A percentile compares a stretch with the other conserved stretches of the same genome.
Conservation (phyloP, 2,329 filamentous ascomycete genomes). For the Phyllosticta paracitricarpa region DNA sequence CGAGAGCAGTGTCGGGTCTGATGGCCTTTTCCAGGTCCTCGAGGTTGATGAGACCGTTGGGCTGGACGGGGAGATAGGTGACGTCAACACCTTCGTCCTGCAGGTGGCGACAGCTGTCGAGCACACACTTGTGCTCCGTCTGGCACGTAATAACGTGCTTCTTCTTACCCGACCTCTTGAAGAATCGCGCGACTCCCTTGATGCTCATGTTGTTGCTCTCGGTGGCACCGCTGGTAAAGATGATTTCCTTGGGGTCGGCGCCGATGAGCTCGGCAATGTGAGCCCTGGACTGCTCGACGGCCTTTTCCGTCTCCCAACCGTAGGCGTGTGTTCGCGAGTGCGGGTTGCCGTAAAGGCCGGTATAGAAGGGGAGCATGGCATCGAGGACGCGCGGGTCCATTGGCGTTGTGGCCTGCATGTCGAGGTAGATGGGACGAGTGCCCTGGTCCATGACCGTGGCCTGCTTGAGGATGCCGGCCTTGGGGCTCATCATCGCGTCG, state of each 20-base stretch:
- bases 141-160: conserved; percentile 96
- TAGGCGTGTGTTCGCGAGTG: conserved; percentile 97
- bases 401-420: conserved; percentile 96
- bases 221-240: conserved; percentile 95
- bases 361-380: conserved; percentile 91
- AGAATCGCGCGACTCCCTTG: conserved; percentile 95
- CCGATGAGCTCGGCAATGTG: conserved; percentile 82
- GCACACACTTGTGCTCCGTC: conserved; percentile 97
- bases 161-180: conserved; percentile 88
- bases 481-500: conserved; percentile 68
- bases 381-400: conserved; percentile 91
- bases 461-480: conserved; percentile 76
- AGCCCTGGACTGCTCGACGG: conserved; percentile 74
- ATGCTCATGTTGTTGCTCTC: conserved; percentile 99
- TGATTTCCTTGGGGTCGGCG: conserved; percentile 93
- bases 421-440: conserved; percentile 87
- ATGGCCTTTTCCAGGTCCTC: conserved; percentile 80
- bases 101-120: conserved; percentile 92
- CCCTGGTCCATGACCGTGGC: conserved; percentile 90
- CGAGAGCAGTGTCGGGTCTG: conserved; percentile 77
- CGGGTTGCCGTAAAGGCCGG: conserved; percentile 90
- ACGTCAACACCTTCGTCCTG: conserved; percentile 95
- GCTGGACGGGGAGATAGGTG: conserved; percentile 89
- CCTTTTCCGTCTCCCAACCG: conserved; percentile 96
- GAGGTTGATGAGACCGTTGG: conserved; percentile 76